Evolutionary conservation across 2,329 filamentous ascomycete genomes (phyloP).

Genomic region (Ceratocystis ficicola): DNA sequence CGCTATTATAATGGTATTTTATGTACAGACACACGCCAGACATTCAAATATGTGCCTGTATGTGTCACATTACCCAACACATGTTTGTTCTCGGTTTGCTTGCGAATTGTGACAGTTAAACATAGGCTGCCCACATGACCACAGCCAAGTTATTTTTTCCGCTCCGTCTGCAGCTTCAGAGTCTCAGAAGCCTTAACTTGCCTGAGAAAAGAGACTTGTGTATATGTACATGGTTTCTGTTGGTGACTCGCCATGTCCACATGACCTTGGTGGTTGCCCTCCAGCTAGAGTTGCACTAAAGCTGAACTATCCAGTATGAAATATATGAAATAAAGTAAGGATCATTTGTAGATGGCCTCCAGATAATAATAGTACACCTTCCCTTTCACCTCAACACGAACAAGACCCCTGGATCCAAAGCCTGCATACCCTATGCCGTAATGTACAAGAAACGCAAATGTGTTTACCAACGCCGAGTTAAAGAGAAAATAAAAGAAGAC

Average conservation of each 20-base stretch:
- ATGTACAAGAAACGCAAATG: neutral
- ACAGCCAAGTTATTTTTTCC: neutral
- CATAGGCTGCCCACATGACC: neutral
- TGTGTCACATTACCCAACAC: neutral
- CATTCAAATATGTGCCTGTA: neutral
- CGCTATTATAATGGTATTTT: neutral
- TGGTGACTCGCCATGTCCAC: neutral
- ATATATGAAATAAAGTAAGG: neutral
- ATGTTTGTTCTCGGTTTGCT: neutral
- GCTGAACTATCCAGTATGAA: neutral
- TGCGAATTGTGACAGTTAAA: neutral
- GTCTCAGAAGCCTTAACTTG: neutral
- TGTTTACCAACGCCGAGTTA: neutral
- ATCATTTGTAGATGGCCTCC: neutral
- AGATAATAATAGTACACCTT: constrained; percentile 2
- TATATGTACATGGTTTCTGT: neutral
- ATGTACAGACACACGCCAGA: too few species aligned
- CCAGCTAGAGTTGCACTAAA: neutral
- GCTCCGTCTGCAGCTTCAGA: neutral
- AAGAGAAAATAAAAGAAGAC: neutral
- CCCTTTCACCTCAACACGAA: neutral
- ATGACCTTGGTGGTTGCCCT: neutral
- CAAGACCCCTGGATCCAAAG: neutral
- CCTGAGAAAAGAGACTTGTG: neutral
- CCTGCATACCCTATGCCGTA: neutral